A percentile compares a stretch with the other conserved stretches of the same genome.
Evolutionary conservation across 2,329 filamentous ascomycete species (phyloP).

Genomic region (Dactylellina drechsleri): DNA sequence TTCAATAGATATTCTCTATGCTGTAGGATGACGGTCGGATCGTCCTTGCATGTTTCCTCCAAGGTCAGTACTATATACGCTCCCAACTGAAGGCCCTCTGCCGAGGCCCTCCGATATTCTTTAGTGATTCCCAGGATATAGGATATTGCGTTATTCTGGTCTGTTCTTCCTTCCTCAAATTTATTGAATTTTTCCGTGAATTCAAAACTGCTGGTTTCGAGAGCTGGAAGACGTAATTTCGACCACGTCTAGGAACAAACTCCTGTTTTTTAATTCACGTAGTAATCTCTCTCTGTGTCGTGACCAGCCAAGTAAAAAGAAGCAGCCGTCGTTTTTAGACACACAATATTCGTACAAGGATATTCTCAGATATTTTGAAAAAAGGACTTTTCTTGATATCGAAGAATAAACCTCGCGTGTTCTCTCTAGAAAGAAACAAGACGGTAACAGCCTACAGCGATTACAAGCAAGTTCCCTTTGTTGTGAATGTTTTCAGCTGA

Average conservation of each 20-base stretch:
- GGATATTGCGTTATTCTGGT: constrained; percentile 7
- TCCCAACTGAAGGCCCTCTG: constrained; percentile 4
- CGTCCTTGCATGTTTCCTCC: constrained; percentile 45
- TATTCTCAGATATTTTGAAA: constrained; percentile 45
- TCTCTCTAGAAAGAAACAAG: constrained; percentile 54
- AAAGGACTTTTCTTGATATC: constrained; percentile 22
- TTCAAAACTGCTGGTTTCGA: constrained; percentile 21
- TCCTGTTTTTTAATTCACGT: constrained; percentile 46
- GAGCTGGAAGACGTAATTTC: constrained; percentile 27
- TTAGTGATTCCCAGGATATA: constrained; percentile 20
- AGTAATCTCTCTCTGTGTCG: constrained; percentile 31
- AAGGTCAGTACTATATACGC: constrained; percentile 12
- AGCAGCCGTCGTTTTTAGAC: constrained; percentile 22
- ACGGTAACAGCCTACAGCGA: constrained; percentile 54
- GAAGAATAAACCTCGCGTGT: constrained; percentile 24
- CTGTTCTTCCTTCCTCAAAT: constrained; percentile 12
- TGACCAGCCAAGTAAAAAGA: constrained; percentile 24
- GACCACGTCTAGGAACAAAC: constrained; percentile 50
- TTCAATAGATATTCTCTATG: constrained; percentile 44
- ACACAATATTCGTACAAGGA: constrained; percentile 49
- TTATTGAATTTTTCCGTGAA: constrained; percentile 27
- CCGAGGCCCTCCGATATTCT: constrained; percentile 17
- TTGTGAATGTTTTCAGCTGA: constrained; percentile 25
- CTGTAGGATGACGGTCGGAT: constrained; percentile 33
- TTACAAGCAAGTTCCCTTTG: constrained; percentile 53